Evolutionary conservation across 2,329 filamentous ascomycete genomes (phyloP).

Genomic region (Colletotrichum godetiae): DNA sequence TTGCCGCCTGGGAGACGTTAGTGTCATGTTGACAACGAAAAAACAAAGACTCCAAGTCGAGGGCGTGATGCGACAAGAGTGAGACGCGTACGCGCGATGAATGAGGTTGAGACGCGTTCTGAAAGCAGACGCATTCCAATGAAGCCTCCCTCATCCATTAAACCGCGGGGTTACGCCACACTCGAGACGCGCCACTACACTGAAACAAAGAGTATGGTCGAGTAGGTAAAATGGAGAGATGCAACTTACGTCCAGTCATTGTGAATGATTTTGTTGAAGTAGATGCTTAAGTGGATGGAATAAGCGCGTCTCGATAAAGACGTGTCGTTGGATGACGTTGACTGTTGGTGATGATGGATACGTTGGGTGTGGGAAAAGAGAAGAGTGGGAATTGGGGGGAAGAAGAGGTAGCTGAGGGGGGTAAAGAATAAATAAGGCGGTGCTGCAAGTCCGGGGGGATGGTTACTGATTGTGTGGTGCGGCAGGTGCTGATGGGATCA

Average conservation of each 20-base stretch:
- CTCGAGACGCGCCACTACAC: conserved; percentile 24
- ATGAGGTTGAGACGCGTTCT: conserved; percentile 16
- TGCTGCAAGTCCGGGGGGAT: conserved; percentile 33
- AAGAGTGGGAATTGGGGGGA: conserved; percentile 36
- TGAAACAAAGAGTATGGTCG: conserved; percentile 35
- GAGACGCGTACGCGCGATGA: not conserved
- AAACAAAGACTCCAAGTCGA: not conserved
- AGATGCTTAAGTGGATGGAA: conserved; percentile 38
- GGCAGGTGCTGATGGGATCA: conserved; percentile 32
- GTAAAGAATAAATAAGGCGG: conserved; percentile 37
- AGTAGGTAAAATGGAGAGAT: conserved; percentile 30
- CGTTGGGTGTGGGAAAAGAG: conserved; percentile 15
- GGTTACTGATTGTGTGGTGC: conserved; percentile 38
- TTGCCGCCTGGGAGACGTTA: conserved; percentile 76
- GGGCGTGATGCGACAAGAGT: not conserved
- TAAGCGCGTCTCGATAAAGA: conserved; percentile 20
- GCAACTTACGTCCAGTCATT: conserved; percentile 79
- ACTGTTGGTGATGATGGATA: conserved; percentile 2
- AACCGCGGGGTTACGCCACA: conserved; percentile 15
- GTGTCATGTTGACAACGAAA: not conserved
- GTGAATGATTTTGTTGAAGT: conserved; percentile 56
- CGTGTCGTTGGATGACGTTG: conserved; percentile 41
- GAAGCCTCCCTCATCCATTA: not conserved
- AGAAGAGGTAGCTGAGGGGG: conserved; percentile 32
- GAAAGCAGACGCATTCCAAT: conserved; percentile 15